Conservation (phyloP, 257 asterid genomes). For the Coffea canephora region DNA sequence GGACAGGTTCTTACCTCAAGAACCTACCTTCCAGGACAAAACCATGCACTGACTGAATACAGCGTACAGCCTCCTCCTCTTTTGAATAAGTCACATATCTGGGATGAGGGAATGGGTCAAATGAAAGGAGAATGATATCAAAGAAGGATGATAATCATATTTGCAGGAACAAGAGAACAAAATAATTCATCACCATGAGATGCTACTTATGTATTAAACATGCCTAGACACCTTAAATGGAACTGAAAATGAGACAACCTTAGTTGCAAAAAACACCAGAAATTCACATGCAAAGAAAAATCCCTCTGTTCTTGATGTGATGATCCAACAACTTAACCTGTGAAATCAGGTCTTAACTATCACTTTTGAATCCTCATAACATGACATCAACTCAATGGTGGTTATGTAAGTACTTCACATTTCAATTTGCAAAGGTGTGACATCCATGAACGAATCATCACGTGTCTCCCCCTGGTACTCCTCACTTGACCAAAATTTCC, state of each 20-base stretch:
- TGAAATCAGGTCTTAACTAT: not conserved
- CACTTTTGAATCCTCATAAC: not conserved
- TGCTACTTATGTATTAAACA: not conserved
- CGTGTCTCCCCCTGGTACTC: not conserved
- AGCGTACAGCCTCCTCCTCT: conserved; percentile 91
- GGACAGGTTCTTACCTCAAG: conserved; percentile 58
- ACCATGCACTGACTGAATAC: conserved; percentile 93
- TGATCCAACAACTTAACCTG: not conserved
- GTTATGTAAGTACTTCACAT: not conserved
- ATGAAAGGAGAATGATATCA: conserved; percentile 6
- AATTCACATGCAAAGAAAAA: not conserved
- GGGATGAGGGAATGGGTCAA: conserved; percentile 18
- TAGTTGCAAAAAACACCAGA: not conserved
- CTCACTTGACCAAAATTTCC: not conserved
- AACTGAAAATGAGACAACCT: not conserved
- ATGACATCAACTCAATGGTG: not conserved
- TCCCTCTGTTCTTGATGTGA: not conserved
- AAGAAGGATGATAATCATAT: not conserved
- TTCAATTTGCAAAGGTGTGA: not conserved
- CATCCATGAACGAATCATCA: not conserved
- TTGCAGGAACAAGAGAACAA: not conserved
- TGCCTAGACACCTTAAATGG: not conserved
- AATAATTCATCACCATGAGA: not conserved
- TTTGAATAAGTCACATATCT: conserved; percentile 86
- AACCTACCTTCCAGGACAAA: conserved; percentile 76